These are phyloP conservation scores for Xerocomellus amylosporus DNA, from an alignment of 768 basidiomycete genomes.

Conservation along the genomic window DNA sequence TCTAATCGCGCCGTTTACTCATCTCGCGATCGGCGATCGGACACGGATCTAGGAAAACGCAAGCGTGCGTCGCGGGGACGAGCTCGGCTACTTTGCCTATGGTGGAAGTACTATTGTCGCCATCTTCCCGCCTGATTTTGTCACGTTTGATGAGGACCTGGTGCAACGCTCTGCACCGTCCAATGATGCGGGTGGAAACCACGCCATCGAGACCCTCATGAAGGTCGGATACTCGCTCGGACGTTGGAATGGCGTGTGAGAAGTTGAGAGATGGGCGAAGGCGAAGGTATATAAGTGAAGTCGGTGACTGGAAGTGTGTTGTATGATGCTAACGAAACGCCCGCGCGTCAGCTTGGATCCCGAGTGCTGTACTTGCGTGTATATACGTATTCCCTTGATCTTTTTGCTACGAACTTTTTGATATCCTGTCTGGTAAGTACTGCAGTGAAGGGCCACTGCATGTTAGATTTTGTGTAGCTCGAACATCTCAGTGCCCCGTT, in stretches of 20 bases:
- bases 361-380: too few species aligned
- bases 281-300: too few species aligned
- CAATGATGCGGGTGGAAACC: slow-evolving; percentile 10
- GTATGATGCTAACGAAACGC: background rate
- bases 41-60: slow-evolving; percentile 37
- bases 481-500: background rate
- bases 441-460: background rate
- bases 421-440: background rate
- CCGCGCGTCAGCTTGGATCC: background rate
- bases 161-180: slow-evolving; percentile 45
- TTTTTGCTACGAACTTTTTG: background rate
- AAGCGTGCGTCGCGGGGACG: slow-evolving; percentile 59
- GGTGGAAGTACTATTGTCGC: slow-evolving; percentile 73
- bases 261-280: background rate
- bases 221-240: slow-evolving; percentile 40
- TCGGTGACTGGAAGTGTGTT: background rate
- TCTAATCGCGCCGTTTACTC: background rate
- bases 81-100: slow-evolving; percentile 67
- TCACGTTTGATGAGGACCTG: slow-evolving; percentile 64
- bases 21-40: background rate
- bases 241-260: slow-evolving; percentile 18
- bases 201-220: slow-evolving; percentile 62
- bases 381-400: background rate
- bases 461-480: background rate
- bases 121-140: slow-evolving; percentile 53